Evolutionary conservation across 768 basidiomycete species (phyloP), one percentile per base, ranked within the genome.

Genomic region (Rhizopogon sp.): DNA sequence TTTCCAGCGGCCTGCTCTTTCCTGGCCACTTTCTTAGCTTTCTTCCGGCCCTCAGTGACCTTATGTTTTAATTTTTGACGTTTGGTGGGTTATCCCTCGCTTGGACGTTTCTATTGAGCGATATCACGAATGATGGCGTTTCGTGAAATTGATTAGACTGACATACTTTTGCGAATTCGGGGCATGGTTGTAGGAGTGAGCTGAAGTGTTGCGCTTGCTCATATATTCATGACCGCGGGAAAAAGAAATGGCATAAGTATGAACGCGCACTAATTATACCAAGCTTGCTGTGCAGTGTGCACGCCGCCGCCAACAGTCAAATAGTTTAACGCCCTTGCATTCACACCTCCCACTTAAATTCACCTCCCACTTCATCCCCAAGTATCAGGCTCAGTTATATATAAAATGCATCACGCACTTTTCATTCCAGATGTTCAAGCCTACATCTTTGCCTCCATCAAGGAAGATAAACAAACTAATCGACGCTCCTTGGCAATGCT

Each of bases 1-100:
- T 94, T 96, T 88, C 93, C 95, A 54, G 90, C 80, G 22, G 79
- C 72, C 70, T 88, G 88, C 56, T 66, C 68, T 68, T 86, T 90
- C 75, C 91, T 92, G 13, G 81, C 80, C 41, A 77, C 79, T 68
- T 85, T 92, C 64, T 79, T 79, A 49, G 74, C 74, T 75, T 96
- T 96, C 74, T 84, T 88, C 65, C 77, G 78, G 58, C 82, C 82
- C 68, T 93, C 93, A 28, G 81, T 73, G 41, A 83, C 81, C 70
- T 94, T 93, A 64, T 86, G 80, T 64, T 81, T 79, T 62, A 93
- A 77, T 62, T 79, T 91, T 45, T 79, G 79, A 25, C 91, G 83
- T 56, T 56, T 89, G 80, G 60, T 87, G 79, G 40, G 83, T 88
- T 16, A 81, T 80, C 20, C 78, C 75, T 28, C 94, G 82, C 70